Base-by-base conservation (phyloP, 2,329 filamentous ascomycete species). In the Orbilia oligospora region DNA sequence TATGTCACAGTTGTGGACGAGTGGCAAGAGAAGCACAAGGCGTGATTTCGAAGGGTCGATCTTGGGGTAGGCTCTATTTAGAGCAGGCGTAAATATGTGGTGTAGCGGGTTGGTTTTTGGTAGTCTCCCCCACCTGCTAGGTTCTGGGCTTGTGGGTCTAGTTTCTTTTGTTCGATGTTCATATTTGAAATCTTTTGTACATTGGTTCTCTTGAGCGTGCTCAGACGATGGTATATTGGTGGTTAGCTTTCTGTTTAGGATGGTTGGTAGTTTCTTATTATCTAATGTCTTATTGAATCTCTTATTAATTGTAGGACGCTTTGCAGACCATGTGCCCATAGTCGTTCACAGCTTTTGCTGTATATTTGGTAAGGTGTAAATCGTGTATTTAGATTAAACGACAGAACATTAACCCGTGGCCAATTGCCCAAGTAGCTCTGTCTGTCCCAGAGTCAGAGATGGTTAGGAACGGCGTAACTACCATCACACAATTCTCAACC, bases 1-100 rank as follows among this genome's bases (percentile, higher is more conserved):
- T 91, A 91, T 81, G 83, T 82, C 55, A 85, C 86, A 0, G 80
- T 91, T 22, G 85, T 88, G 8, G 85, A 85, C 0, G 89, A 91
- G 83, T 91, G 88, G 87, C 65, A 81, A 70, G 86, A 87, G 79
- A 83, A 81, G 73, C 55, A 73, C 46, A 79, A 78, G 36, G 51
- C 71, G 12, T 48, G 44, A 49, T 20, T 36, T 30, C 14, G 16
- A 41, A 30, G 27, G 27, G 3, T 30, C 27, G 27, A 30, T 30
- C 6, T 30, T 20, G 53, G 18, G 8, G 24, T 46, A 33, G 22
- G 24, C 8, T 12, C 24, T 24, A 20, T 56, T 58, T 76, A 18
- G 38, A 36, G 14, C 48, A 5, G 16, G 44, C 24, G 48, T 30
- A 55, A 38, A 24, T 24, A 8, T 58, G 55, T 33, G 51, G 22